phyloP scores from a whole-genome alignment of 2,329 filamentous ascomycete species.

The Ceratocystis variospora region DNA sequence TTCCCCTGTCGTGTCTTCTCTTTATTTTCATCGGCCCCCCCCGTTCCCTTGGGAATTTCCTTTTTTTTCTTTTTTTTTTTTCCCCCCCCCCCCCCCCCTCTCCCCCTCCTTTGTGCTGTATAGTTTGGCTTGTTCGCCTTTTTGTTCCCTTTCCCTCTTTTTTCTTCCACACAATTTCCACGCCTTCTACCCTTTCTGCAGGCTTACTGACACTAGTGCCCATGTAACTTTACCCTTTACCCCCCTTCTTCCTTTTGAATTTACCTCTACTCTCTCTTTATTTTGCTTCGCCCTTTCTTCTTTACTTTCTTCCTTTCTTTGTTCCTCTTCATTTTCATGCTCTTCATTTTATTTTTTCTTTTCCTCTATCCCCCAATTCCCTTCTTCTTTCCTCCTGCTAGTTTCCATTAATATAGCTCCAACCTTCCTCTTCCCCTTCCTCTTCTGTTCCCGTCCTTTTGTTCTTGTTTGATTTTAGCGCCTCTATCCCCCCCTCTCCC shows the following conservation, averaged over 20 bases:
- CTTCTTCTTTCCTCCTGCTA: neutral
- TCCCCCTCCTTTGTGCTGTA: neutral
- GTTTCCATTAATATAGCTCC: slow-evolving; percentile 2
- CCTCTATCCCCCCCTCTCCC: neutral
- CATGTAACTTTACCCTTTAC: neutral
- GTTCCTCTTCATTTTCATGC: neutral
- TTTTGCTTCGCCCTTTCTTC: neutral
- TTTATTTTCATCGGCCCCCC: too few relatives aligned
- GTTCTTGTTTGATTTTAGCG: neutral
- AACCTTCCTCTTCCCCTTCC: neutral
- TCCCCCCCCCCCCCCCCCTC: too few relatives aligned
- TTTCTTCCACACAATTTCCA: slow-evolving; percentile 14
- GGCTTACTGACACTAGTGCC: slow-evolving; percentile 5
- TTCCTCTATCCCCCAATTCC: neutral
- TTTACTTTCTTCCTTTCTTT: neutral
- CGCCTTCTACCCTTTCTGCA: slow-evolving; percentile 9
- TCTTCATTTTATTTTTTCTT: neutral
- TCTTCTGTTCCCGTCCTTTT: neutral
- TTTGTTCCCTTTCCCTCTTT: neutral
- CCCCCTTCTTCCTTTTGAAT: neutral
- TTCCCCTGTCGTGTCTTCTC: too few relatives aligned
- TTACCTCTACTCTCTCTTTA: neutral
- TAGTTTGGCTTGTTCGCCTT: slow-evolving; percentile 1
- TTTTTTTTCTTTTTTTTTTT: too few relatives aligned
- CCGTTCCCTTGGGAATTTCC: too few relatives aligned